Conservation (phyloP, 176 grass and related monocot genomes). For the Elaeis guineensis region DNA sequence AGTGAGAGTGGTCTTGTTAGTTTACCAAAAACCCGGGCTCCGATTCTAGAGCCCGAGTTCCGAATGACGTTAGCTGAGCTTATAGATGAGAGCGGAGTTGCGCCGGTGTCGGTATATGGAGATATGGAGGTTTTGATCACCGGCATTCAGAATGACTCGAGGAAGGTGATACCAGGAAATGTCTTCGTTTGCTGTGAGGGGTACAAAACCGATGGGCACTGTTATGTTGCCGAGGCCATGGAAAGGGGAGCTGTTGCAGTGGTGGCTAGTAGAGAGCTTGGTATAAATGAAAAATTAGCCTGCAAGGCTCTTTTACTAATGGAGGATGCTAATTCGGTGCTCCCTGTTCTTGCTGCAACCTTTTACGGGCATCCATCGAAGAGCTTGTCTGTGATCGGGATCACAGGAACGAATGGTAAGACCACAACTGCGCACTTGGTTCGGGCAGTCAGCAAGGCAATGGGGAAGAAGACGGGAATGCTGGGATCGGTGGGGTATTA, state of each 20-base stretch:
- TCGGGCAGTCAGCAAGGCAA: constrained; percentile 76
- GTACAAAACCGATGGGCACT: constrained; percentile 34
- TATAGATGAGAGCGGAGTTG: constrained; percentile 90
- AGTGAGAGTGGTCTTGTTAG: constrained; percentile 42
- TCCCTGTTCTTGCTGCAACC: constrained; percentile 55
- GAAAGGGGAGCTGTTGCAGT: constrained; percentile 79
- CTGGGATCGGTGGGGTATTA: constrained; percentile 61
- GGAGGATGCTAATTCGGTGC: constrained; percentile 44
- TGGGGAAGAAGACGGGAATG: constrained; percentile 68
- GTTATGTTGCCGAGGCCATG: constrained; percentile 63
- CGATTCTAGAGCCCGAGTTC: constrained; percentile 49
- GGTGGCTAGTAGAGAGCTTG: constrained; percentile 66
- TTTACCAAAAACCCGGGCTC: constrained; percentile 20
- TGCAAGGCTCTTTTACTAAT: constrained; percentile 81
- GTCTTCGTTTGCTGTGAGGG: constrained; percentile 54
- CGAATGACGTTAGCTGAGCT: constrained; percentile 88
- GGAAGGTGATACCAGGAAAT: constrained; percentile 61
- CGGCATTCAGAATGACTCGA: constrained; percentile 62
- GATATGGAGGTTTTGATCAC: constrained; percentile 69
- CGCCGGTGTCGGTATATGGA: constrained; percentile 67
- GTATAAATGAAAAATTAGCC: constrained; percentile 73
- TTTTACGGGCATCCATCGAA: constrained; percentile 67
- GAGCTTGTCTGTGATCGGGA: constrained; percentile 51
- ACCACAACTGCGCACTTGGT: constrained; percentile 65
- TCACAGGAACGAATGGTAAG: constrained; percentile 55